Evolutionary conservation across 768 basidiomycete species (phyloP).

Genomic region (Cystofilobasidium capitatum): DNA sequence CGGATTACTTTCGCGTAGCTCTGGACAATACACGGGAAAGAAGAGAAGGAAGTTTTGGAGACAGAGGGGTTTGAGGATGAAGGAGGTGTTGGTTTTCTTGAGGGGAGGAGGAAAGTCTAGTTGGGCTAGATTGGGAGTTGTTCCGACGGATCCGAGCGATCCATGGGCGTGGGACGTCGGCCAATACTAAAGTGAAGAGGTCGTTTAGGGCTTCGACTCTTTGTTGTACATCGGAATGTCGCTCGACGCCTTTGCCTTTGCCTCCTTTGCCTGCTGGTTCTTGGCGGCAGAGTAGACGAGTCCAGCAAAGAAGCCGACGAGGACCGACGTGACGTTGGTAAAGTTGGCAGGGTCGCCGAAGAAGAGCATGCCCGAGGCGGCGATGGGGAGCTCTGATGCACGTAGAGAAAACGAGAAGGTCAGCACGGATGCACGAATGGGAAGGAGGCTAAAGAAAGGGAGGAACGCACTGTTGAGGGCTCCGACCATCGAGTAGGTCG

Average conservation of each 20-base stretch:
- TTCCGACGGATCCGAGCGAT: no score
- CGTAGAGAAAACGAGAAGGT: neutral
- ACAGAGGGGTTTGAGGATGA: no score
- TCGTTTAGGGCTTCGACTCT: no score
- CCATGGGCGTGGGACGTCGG: no score
- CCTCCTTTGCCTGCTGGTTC: conserved; percentile 77
- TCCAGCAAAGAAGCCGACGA: conserved; percentile 57
- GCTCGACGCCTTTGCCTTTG: conserved; percentile 43
- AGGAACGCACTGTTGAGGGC: conserved; percentile 35
- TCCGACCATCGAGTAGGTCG: conserved; percentile 68
- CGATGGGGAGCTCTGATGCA: conserved; percentile 60
- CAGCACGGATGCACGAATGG: neutral
- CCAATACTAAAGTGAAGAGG: no score
- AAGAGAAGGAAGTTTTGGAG: no score
- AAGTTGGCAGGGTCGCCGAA: conserved; percentile 82
- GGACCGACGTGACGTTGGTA: conserved; percentile 79
- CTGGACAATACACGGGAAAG: no score
- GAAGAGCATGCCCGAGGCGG: conserved; percentile 96
- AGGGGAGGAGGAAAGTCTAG: no score
- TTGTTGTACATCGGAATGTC: conserved; percentile 24
- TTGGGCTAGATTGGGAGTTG: no score
- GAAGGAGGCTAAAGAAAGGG: neutral
- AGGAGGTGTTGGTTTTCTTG: no score
- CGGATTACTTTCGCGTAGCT: no score
- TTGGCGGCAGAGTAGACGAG: conserved; percentile 88